These are phyloP conservation scores for Taiozyma sp. DNA, from an alignment of 1,139 yeast genomes.

Conservation along the genomic window DNA sequence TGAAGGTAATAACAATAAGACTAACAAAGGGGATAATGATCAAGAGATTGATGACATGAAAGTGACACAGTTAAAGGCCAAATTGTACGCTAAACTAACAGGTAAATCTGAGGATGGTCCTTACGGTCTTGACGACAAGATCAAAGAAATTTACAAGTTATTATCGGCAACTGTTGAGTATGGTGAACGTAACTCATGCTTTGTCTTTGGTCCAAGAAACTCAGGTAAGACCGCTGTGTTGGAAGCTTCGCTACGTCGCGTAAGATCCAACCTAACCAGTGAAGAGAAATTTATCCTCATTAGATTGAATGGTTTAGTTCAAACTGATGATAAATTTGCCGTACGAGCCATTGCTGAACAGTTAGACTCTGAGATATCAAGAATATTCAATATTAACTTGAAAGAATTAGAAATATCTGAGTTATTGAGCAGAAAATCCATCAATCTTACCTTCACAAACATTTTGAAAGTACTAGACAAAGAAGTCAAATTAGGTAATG, in stretches of 20 bases:
- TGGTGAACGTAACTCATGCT: constrained; percentile 77
- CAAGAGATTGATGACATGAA: constrained; percentile 28
- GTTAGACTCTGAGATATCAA: constrained; percentile 33
- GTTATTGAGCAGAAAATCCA: constrained; percentile 40
- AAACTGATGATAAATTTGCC: constrained; percentile 73
- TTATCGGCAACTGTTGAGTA: constrained; percentile 63
- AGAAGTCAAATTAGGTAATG: constrained; percentile 17
- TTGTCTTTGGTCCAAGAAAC: constrained; percentile 77
- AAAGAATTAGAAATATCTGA: constrained; percentile 19
- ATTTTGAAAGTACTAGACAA: constrained; percentile 41
- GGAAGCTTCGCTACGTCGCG: constrained; percentile 48
- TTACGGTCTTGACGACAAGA: constrained; percentile 31
- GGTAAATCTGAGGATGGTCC: constrained; percentile 20
- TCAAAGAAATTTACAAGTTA: constrained; percentile 47
- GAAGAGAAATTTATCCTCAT: constrained; percentile 54
- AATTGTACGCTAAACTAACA: constrained; percentile 21
- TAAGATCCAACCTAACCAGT: constrained; percentile 34
- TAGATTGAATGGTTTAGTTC: constrained; percentile 65
- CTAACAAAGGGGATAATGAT: constrained; percentile 32
- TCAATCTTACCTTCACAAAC: constrained; percentile 49
- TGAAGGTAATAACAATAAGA: constrained; percentile 41
- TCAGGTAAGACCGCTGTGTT: constrained; percentile 72
- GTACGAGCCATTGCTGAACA: constrained; percentile 84
- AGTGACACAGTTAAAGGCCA: constrained; percentile 1
- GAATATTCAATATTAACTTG: constrained; percentile 17